Evolutionary conservation across 805 yeast species (phyloP), one percentile per base, ranked within the genome.

Genomic region (Nakazawaea siamensis): DNA sequence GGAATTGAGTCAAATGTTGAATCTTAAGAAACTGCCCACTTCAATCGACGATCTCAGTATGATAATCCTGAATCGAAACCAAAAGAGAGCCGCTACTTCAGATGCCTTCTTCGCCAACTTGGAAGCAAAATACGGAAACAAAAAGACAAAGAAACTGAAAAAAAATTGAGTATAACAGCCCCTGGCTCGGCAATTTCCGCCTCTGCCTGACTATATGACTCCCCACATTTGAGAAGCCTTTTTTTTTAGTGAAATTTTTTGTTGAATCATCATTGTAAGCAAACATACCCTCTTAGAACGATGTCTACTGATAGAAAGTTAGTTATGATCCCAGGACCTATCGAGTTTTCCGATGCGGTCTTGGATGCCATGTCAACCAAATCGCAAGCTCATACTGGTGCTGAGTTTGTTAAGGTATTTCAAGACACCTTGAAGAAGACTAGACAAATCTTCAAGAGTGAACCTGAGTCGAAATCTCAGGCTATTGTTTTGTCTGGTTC

Each of bases 301-400:
- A 33, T 27, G 36, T 24, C 33, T n/a, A n/a, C n/a, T 2, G 23
- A 19, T 18, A 52, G 61, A 48, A 53, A 52, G 35, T 45, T 55
- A 17, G 56, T 58, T 2, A 55, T 57, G 37, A 55, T 55, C 28
- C 62, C 62, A 24, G 62, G 62, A 24, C 62, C 62, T 12, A 51
- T 57, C 37, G 85, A 80, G 58, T 77, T 90, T 59, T 76, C 87
- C 33, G 85, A 82, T 44, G 70, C 64, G 33, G 97, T 88, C 32
- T 73, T 82, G 48, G 60, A 63, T 24, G 94, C 95, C 27, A 79
- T 81, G 80, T 64, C 84, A 26, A 76, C 82, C 27, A 92, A 88
- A 25, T 77, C 95, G 3, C 76, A 82, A 49, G 79, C 94, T n/a
- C 97, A 88, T 59, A 84, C 95, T 27, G 75, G 88, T 9, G 87